Percentiles rank a stretch among this genome's conserved stretches.
These are phyloP conservation scores for Iberis amara DNA, from an alignment of 441 rosid species.

Conservation along the genomic window DNA sequence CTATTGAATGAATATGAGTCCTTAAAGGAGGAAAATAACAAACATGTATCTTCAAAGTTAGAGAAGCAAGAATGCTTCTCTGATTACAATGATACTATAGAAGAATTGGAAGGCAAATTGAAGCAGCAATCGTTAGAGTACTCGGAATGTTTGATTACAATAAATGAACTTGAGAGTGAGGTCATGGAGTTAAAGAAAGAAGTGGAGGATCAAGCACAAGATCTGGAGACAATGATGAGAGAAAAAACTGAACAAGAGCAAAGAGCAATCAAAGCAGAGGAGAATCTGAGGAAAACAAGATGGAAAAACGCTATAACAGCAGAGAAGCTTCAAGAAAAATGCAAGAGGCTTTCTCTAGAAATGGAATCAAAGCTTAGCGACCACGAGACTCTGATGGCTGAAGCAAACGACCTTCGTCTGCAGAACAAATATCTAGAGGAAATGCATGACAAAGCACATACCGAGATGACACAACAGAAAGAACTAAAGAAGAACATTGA, in stretches of 20 bases:
- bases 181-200: conserved; percentile 43
- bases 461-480: conserved; percentile 34
- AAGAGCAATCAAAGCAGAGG: conserved; percentile 61
- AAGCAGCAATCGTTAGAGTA: conserved; percentile 47
- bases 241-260: conserved; percentile 58
- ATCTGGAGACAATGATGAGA: conserved; percentile 40
- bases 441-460: conserved; percentile 41
- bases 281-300: conserved; percentile 47
- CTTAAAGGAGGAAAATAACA: conserved; percentile 38
- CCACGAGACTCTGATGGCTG: conserved; percentile 41
- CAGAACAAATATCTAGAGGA: conserved; percentile 47
- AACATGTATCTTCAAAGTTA: conserved; percentile 29
- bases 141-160: conserved; percentile 43
- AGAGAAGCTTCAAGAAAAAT: conserved; percentile 63
- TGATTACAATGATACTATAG: conserved; percentile 20
- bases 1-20: conserved; percentile 40
- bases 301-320: conserved; percentile 54
- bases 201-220: conserved; percentile 46
- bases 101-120: conserved; percentile 50
- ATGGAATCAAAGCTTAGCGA: conserved; percentile 55
- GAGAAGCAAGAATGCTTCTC: conserved; percentile 29
- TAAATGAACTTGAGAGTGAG: conserved; percentile 47
- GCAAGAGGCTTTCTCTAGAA: conserved; percentile 56
- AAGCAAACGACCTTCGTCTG: conserved; percentile 46
- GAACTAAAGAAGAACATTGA: conserved; percentile 32